A percentile compares a stretch with the other conserved stretches of the same genome.
phyloP scores from a whole-genome alignment of 768 basidiomycete species.

The Tricholoma saponaceum region DNA sequence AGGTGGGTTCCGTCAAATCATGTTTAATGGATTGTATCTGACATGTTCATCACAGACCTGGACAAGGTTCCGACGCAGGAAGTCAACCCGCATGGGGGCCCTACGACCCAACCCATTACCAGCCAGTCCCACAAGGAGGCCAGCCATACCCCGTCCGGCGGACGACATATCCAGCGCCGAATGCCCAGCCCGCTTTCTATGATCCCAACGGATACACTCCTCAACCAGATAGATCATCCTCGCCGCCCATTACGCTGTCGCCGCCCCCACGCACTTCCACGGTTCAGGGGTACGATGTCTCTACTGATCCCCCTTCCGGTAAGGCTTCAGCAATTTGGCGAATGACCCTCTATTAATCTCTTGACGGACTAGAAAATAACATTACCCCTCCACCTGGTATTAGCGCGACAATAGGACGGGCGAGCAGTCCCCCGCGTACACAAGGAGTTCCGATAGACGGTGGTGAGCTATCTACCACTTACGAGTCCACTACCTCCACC shows the following conservation, averaged over 20 bases:
- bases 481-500: background rate
- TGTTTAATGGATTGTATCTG: background rate
- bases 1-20: constrained; percentile 20
- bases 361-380: background rate
- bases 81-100: constrained; percentile 10
- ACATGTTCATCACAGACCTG: background rate
- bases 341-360: background rate
- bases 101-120: constrained; percentile 8
- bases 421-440: constrained; percentile 2
- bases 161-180: background rate
- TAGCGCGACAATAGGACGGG: background rate
- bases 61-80: constrained; percentile 1
- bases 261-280: background rate
- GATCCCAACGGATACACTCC: constrained; percentile 22
- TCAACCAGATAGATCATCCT: background rate
- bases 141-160: constrained; percentile 1
- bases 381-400: background rate
- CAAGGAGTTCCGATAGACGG: constrained; percentile 27
- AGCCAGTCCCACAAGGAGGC: constrained; percentile 1
- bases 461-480: constrained; percentile 14
- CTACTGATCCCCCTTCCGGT: constrained; percentile 5
- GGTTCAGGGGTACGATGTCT: constrained; percentile 15
- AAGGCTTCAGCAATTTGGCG: background rate
- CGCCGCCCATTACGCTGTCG: constrained; percentile 2
- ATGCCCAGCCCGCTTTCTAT: constrained; percentile 27